These are phyloP conservation scores for Cairneyella variabilis DNA, from an alignment of 495 filamentous ascomycete genomes.

Conservation along the genomic window DNA sequence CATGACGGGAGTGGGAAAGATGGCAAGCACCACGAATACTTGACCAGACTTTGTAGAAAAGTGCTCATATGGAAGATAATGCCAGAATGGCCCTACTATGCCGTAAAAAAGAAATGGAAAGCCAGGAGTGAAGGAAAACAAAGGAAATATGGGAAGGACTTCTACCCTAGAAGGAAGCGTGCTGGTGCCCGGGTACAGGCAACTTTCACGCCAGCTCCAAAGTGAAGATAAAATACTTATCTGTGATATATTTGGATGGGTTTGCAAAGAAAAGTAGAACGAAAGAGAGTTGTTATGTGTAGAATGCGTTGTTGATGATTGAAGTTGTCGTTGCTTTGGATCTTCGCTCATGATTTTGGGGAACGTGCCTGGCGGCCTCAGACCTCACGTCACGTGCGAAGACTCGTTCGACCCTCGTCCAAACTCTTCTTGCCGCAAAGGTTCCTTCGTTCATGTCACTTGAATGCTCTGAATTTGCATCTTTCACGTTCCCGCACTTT, in stretches of 20 bases:
- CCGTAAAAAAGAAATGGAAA: background rate
- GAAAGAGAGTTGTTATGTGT: slow-evolving; percentile 21
- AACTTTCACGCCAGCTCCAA: slow-evolving; percentile 17
- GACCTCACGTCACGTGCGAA: too few species aligned
- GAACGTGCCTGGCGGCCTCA: background rate
- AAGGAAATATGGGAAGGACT: slow-evolving; percentile 9
- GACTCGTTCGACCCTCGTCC: too few species aligned
- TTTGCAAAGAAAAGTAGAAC: background rate
- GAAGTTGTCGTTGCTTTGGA: slow-evolving; percentile 14
- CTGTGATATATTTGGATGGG: background rate
- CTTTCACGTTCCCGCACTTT: too few species aligned
- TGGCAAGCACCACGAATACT: slow-evolving; percentile 14
- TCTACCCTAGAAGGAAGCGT: background rate
- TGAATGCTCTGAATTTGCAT: too few species aligned
- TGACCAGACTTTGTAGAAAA: background rate
- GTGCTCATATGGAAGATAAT: background rate
- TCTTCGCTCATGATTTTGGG: slow-evolving; percentile 2
- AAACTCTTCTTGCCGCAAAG: too few species aligned
- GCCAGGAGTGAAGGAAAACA: background rate
- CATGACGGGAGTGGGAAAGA: slow-evolving; percentile 1
- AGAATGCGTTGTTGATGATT: slow-evolving; percentile 5
- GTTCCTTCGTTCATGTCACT: too few species aligned
- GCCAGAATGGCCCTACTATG: background rate
- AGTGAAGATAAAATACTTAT: slow-evolving; percentile 11
- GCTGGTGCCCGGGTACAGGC: slow-evolving; percentile 7